Conservation (phyloP, 257 asterid species). For the Rauvolfia tetraphylla region DNA sequence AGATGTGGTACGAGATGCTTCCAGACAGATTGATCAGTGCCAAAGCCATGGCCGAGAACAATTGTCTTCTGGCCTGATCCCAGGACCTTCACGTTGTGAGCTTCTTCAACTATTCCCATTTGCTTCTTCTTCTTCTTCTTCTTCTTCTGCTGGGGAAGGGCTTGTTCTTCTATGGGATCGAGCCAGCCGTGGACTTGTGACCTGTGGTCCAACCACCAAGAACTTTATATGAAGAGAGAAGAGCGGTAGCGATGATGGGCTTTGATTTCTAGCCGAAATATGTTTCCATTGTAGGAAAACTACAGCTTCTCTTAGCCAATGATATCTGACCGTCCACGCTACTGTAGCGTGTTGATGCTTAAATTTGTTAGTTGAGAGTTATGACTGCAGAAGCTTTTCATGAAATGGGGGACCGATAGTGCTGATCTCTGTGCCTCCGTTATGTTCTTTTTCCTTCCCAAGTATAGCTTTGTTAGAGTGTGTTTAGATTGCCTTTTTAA, state of each 20-base stretch:
- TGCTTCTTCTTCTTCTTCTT: no score
- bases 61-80: conserved; percentile 33
- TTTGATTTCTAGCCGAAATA: no score
- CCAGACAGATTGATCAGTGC: conserved; percentile 51
- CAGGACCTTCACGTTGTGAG: conserved; percentile 36
- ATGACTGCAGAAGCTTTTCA: no score
- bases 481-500: no score
- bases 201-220: not conserved
- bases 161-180: not conserved
- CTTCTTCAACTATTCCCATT: conserved; percentile 38
- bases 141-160: not conserved
- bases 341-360: not conserved
- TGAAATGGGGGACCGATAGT: no score
- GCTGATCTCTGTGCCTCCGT: no score
- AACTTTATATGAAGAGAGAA: not conserved
- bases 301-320: not conserved
- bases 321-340: not conserved
- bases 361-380: no score
- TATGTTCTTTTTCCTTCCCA: no score
- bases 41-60: conserved; percentile 52
- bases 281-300: not conserved
- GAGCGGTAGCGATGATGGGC: not conserved
- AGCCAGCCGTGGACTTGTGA: not conserved
- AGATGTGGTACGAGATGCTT: conserved; percentile 44
- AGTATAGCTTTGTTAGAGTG: no score